A percentile compares a stretch with the other conserved stretches of the same genome.
phyloP scores from a whole-genome alignment of 345 rosid species.

The Durio zibethinus region DNA sequence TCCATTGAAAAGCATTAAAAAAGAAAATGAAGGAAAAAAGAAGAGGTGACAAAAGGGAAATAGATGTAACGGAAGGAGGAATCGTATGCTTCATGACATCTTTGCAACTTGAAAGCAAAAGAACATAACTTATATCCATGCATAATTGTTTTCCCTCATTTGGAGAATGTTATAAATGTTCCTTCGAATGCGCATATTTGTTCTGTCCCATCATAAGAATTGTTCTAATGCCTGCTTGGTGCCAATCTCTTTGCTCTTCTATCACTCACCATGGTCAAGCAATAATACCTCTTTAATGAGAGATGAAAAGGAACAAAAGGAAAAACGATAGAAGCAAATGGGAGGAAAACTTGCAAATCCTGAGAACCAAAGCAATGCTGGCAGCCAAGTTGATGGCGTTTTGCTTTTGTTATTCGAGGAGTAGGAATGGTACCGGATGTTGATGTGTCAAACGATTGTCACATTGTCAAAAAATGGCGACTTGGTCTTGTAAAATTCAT shows the following conservation, averaged over 20 bases:
- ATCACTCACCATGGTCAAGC: not conserved
- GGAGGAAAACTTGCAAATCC: not conserved
- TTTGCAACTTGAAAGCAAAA: constrained; percentile 1
- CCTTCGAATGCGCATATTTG: not conserved
- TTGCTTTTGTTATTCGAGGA: not conserved
- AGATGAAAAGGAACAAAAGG: not conserved
- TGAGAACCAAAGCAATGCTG: not conserved
- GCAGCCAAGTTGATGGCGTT: not conserved
- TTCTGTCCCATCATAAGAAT: not conserved
- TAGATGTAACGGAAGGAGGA: not conserved
- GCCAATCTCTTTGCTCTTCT: not conserved
- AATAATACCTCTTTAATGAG: not conserved
- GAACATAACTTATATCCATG: not conserved
- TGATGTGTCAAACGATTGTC: not conserved
- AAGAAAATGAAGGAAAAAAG: not conserved
- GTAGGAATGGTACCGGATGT: not conserved
- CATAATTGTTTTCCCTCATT: not conserved
- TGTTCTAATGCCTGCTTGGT: not conserved
- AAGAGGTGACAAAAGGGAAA: not conserved
- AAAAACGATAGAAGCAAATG: not conserved
- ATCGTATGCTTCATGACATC: not conserved
- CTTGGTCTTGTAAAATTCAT: not conserved
- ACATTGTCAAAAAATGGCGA: not conserved
- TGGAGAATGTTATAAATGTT: not conserved
- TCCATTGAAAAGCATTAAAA: not conserved